Percentiles rank a stretch among this genome's conserved stretches.
Conservation (phyloP, 441 rosid genomes). For the Populus hybrid region DNA sequence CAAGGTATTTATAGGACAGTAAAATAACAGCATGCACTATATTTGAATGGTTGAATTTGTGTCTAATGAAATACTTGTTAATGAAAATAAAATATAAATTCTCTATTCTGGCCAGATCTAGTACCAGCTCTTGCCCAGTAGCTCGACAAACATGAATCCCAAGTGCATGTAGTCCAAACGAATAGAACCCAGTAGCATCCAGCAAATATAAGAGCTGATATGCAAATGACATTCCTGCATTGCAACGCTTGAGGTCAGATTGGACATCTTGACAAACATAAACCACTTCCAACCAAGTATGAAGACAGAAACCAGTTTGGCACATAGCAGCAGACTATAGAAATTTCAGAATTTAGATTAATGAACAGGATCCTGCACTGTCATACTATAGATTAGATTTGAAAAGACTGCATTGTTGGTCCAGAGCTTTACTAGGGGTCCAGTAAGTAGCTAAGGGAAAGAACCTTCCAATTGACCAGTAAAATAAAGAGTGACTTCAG, state of each 20-base stretch:
- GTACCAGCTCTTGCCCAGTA: conserved; percentile 98
- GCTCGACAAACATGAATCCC: conserved; percentile 98
- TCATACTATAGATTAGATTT: not conserved
- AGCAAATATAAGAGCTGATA: conserved; percentile 90
- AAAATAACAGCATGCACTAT: not conserved
- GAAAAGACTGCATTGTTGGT: not conserved
- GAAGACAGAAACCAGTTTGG: not conserved
- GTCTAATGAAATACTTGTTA: not conserved
- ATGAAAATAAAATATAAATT: not conserved
- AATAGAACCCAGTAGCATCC: conserved; percentile 96
- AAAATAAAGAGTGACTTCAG: not conserved
- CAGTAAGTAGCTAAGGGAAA: not conserved
- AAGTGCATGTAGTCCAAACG: conserved; percentile 88
- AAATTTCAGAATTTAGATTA: not conserved
- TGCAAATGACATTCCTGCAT: conserved; percentile 86
- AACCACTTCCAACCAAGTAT: conserved; percentile 17
- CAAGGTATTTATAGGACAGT: not conserved
- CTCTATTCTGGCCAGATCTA: conserved; percentile 8
- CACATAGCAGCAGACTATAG: not conserved
- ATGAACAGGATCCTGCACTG: not conserved
- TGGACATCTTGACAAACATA: conserved; percentile 8
- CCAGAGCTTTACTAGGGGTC: not conserved
- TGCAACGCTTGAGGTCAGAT: conserved; percentile 24
- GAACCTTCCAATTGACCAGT: not conserved
- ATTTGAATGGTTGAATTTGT: not conserved